Percentiles rank a stretch among this genome's conserved stretches.
phyloP scores from a whole-genome alignment of 768 basidiomycete species.

The Hygrocybe coccinea region DNA sequence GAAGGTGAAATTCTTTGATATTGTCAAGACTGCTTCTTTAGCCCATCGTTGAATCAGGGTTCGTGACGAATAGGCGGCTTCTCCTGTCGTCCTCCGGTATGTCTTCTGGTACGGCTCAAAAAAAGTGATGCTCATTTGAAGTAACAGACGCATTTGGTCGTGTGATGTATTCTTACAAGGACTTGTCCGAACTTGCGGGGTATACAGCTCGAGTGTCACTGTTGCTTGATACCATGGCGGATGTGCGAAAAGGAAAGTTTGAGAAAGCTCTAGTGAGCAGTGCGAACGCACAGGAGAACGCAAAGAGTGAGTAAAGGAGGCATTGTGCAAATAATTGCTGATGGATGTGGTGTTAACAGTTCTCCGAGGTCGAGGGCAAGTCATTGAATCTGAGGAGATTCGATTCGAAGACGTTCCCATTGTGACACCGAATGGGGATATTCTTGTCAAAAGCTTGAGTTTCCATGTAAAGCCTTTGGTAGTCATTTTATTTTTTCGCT shows the following conservation, averaged over 20 bases:
- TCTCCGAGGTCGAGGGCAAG: conserved; percentile 68
- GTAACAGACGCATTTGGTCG: conserved; percentile 82
- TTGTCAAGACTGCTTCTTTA: neutral
- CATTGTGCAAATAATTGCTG: neutral
- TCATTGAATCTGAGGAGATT: conserved; percentile 85
- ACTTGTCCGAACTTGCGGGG: conserved; percentile 90
- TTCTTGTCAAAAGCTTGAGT: conserved; percentile 77
- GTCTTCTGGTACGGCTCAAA: conserved; percentile 9
- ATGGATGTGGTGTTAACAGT: conserved; percentile 43
- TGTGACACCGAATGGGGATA: conserved; percentile 92
- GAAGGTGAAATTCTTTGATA: conserved; percentile 54
- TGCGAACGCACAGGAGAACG: conserved; percentile 67
- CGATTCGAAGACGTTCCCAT: conserved; percentile 91
- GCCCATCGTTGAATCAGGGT: conserved; percentile 46
- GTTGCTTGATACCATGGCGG: conserved; percentile 86
- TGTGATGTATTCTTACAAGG: conserved; percentile 97
- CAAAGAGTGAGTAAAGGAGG: conserved; percentile 52
- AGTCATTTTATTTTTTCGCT: conserved; percentile 13
- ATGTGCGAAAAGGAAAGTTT: conserved; percentile 77
- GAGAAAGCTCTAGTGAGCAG: conserved; percentile 83
- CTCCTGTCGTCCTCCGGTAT: conserved; percentile 79
- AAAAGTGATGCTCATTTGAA: conserved; percentile 1
- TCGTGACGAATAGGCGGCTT: conserved; percentile 92
- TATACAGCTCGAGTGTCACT: conserved; percentile 90
- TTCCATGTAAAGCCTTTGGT: conserved; percentile 90